Evolutionary conservation across 192 early-diverging fungal species (phyloP).

Genomic region (Backusella mclennaniae): DNA sequence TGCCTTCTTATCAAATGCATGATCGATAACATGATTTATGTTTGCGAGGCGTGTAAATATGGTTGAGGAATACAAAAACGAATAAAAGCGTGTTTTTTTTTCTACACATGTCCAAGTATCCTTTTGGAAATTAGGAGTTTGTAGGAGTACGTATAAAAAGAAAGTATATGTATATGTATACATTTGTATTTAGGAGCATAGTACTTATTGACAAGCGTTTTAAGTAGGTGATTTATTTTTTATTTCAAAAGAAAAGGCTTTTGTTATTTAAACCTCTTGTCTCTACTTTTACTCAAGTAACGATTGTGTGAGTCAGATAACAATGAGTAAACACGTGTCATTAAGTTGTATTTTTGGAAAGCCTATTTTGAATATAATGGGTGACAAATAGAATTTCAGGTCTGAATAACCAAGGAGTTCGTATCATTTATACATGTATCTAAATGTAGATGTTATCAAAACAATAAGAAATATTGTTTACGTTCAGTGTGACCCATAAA

Average conservation of each 20-base stretch:
- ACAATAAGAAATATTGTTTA: conserved; percentile 2
- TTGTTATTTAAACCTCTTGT: neutral
- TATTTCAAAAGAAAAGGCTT: neutral
- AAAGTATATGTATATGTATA: neutral
- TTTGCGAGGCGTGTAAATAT: conserved; percentile 1
- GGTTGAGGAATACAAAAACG: neutral
- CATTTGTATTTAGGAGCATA: neutral
- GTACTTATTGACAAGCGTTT: neutral
- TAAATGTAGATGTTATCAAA: conserved; percentile 6
- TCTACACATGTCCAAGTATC: conserved; percentile 10
- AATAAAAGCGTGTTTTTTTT: conserved; percentile 3
- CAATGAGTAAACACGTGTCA: conserved; percentile 2
- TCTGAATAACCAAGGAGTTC: neutral
- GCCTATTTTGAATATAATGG: conserved; percentile 2
- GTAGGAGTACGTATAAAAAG: neutral
- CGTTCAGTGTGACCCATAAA: neutral
- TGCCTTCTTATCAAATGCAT: neutral
- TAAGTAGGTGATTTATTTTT: neutral
- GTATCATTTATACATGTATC: neutral
- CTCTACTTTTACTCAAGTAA: neutral
- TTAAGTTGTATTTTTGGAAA: conserved; percentile 3
- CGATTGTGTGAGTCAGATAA: neutral
- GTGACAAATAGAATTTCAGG: neutral
- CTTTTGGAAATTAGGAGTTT: conserved; percentile 3
- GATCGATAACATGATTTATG: conserved; percentile 5